phyloP scores from a whole-genome alignment of 2,329 filamentous ascomycete genomes.

The Epichloe gansuensis region DNA sequence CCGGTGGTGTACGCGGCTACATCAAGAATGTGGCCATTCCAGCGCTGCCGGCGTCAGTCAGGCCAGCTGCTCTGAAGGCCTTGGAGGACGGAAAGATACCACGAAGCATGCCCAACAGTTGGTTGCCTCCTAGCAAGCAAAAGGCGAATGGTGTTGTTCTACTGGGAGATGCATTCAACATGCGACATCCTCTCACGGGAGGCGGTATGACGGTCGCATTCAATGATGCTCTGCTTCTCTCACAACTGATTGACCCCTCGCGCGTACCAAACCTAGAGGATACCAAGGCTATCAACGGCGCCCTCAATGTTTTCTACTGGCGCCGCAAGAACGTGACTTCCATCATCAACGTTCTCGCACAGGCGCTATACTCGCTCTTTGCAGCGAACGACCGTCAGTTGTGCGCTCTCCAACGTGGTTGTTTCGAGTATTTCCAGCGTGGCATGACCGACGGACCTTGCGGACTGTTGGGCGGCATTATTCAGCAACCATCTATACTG shows the following conservation, averaged over 20 bases:
- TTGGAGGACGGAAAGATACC: constrained; percentile 68
- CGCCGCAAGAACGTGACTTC: constrained; percentile 65
- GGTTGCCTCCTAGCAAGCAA: constrained; percentile 63
- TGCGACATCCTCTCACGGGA: constrained; percentile 96
- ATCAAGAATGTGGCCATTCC: constrained; percentile 70
- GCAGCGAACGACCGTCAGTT: constrained; percentile 71
- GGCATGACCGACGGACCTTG: constrained; percentile 66
- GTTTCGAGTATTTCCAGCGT: constrained; percentile 82
- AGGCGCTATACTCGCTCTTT: constrained; percentile 84
- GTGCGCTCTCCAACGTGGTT: constrained; percentile 70
- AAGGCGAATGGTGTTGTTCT: constrained; percentile 53
- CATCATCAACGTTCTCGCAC: constrained; percentile 96
- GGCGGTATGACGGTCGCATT: constrained; percentile 97
- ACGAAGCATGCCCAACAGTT: constrained; percentile 86
- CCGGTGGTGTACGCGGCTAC: constrained; percentile 76
- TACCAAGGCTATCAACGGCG: constrained; percentile 48
- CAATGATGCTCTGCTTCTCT: constrained; percentile 74
- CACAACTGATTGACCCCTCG: constrained; percentile 58
- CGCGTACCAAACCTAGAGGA: constrained; percentile 58
- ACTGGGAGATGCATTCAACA: constrained; percentile 92
- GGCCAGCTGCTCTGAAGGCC: constrained; percentile 61
- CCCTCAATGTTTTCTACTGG: constrained; percentile 75
- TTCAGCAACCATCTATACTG: constrained; percentile 63
- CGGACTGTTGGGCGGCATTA: constrained; percentile 69
- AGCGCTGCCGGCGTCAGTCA: constrained; percentile 57